These are phyloP conservation scores for Aspergillus intermedius DNA, from an alignment of 2,329 filamentous ascomycete species.

Conservation along the genomic window DNA sequence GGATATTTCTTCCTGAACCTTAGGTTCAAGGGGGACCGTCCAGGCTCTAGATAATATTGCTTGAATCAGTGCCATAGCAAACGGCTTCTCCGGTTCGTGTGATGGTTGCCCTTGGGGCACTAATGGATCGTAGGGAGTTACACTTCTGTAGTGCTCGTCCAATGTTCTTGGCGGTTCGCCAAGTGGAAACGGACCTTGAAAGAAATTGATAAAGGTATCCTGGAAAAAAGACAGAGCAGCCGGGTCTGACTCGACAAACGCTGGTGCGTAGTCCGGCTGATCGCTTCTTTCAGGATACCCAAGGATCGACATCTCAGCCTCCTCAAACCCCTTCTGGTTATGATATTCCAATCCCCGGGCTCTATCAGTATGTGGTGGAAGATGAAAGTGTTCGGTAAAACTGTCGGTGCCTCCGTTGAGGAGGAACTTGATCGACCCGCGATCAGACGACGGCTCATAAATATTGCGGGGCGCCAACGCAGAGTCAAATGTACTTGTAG, in stretches of 20 bases:
- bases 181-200: conserved; percentile 27
- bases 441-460: conserved; percentile 30
- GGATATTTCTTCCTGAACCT: conserved; percentile 35
- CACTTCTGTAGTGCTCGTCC: conserved; percentile 15
- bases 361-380: conserved; percentile 36
- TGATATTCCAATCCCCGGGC: conserved; percentile 32
- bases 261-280: conserved; percentile 12
- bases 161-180: conserved; percentile 19
- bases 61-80: conserved; percentile 35
- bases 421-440: conserved; percentile 43
- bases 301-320: conserved; percentile 14
- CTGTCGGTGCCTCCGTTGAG: conserved; percentile 42
- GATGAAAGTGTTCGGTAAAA: conserved; percentile 40
- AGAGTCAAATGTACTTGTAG: neutral
- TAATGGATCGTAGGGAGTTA: conserved; percentile 12
- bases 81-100: conserved; percentile 32
- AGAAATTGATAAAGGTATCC: conserved; percentile 33
- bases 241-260: conserved; percentile 20
- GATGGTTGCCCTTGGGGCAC: conserved; percentile 13
- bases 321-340: conserved; percentile 22
- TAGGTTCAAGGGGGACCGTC: conserved; percentile 31
- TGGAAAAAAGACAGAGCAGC: conserved; percentile 25
- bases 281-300: conserved; percentile 11
- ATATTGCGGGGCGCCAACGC: conserved; percentile 12
- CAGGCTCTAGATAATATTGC: conserved; percentile 34